Conservation (phyloP, 75 land plant species). For the Pinus albicaulis region DNA sequence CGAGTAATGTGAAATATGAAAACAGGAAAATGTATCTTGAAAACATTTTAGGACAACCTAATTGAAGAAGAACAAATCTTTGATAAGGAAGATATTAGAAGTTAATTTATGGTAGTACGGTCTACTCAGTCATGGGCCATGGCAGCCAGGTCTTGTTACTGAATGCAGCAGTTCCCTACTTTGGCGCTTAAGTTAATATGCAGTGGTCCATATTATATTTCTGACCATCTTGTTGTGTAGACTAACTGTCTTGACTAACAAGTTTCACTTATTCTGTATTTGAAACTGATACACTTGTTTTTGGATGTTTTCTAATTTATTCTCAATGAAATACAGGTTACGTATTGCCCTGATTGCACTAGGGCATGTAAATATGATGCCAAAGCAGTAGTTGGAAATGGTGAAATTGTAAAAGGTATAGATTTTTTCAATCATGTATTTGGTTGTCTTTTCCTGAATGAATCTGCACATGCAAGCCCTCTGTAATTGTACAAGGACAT, state of each 20-base stretch:
- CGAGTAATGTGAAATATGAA: no score
- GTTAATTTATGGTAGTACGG: no score
- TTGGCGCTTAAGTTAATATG: no score
- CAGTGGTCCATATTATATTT: no score
- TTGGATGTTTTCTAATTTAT: not conserved
- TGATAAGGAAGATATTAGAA: no score
- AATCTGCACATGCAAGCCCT: conserved; percentile 39
- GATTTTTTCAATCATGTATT: conserved; percentile 83
- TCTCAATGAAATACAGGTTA: conserved; percentile 54
- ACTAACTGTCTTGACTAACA: not conserved
- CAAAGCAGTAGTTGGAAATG: conserved; percentile 44
- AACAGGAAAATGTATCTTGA: no score
- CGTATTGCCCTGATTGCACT: conserved; percentile 93
- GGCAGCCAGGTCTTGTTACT: no score
- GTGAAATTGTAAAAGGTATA: conserved; percentile 42
- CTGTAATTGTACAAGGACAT: conserved; percentile 21
- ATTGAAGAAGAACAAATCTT: no score
- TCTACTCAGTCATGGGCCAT: no score
- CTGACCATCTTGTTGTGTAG: no score
- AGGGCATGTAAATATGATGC: conserved; percentile 98
- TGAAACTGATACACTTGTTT: not conserved
- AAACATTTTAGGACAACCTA: no score
- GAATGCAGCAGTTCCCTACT: no score
- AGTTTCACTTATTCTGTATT: not conserved
- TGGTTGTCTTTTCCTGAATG: conserved; percentile 89